Conservation (phyloP, 2,329 filamentous ascomycete species). For the Clonostachys solani region DNA sequence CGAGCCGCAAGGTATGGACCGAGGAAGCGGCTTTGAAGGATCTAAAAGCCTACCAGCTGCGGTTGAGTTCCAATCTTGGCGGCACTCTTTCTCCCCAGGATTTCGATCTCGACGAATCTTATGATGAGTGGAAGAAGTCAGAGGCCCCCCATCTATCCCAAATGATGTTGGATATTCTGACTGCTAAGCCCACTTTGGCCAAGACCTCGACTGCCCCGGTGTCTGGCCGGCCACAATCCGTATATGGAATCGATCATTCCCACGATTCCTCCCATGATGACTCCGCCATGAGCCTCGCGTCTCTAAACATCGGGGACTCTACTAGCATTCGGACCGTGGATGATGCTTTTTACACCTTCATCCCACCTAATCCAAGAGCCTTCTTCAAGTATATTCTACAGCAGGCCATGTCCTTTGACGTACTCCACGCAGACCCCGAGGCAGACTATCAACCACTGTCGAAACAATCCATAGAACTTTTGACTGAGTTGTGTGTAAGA, state of each 20-base stretch:
- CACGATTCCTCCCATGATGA: constrained; percentile 51
- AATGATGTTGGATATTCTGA: constrained; percentile 89
- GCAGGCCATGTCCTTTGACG: constrained; percentile 66
- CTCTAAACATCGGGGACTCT: constrained; percentile 57
- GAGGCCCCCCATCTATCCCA: constrained; percentile 84
- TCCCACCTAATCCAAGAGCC: constrained; percentile 76
- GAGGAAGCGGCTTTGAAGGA: constrained; percentile 88
- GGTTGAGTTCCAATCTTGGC: constrained; percentile 74
- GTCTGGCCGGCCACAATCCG: constrained; percentile 41
- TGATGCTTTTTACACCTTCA: constrained; percentile 77
- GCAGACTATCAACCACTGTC: constrained; percentile 56
- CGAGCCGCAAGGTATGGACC: constrained; percentile 78
- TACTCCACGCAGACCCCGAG: constrained; percentile 48
- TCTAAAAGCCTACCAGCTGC: constrained; percentile 88
- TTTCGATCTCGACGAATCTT: constrained; percentile 86
- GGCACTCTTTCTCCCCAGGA: constrained; percentile 78
- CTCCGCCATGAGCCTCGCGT: constrained; percentile 62
- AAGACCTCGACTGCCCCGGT: constrained; percentile 65
- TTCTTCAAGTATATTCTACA: constrained; percentile 82
- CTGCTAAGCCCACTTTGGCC: constrained; percentile 78
- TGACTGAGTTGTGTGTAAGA: constrained; percentile 79
- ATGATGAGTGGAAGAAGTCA: constrained; percentile 85
- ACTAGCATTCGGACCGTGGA: constrained; percentile 50
- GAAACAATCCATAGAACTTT: constrained; percentile 73
- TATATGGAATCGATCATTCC: constrained; percentile 41